Evolutionary conservation across 2,329 filamentous ascomycete genomes (phyloP), one percentile per base, ranked within the genome.

Genomic region (Chalaropsis thielavioides): DNA sequence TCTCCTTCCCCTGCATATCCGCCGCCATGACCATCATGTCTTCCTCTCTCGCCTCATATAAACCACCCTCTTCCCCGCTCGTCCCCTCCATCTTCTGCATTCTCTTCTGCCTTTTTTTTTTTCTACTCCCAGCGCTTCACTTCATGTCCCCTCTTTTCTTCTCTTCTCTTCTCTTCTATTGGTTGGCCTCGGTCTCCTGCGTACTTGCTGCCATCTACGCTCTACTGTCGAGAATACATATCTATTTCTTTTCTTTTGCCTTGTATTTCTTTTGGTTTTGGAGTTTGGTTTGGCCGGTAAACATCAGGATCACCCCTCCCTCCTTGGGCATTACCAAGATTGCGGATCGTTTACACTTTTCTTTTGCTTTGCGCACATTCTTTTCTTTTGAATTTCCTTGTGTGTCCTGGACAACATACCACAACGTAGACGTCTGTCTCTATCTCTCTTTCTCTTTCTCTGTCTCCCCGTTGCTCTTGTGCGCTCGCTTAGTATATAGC

Each of bases 111-210:
- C 63, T 41, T 68, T 49, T 63, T 61, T 61, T 41, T 68, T 49
- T 63, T 61, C 19, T 68, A 38, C 35, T 8, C 35, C 35, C 46
- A 51, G 24, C 46, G 22, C 19, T 13, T 27, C 46, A 51, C 24
- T 51, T 51, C 46, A 11, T 17, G 10, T 24, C 15, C 5, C 8
- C 46, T 15, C 22, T 51, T 51, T 51, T 31, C 56, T 35, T 49
- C 24, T 67, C 67, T 64, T 66, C n/a, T 67, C 66, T 65, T 65
- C 64, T 64, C 49, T 40, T 41, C 68, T 63, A 49, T 66, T 44
- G 27, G n/a, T 22, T 19, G 7, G 27, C 17, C 27, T 58, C 31
- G 27, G 54, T 31, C 54, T 11, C 49, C 19, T 40, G 61, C 54
- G 61, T 44, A 44, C 41, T 8, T 49, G 41, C 43, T 49, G 41